Evolutionary conservation across 2,329 filamentous ascomycete species (phyloP).

Genomic region (Xylaria sp.): DNA sequence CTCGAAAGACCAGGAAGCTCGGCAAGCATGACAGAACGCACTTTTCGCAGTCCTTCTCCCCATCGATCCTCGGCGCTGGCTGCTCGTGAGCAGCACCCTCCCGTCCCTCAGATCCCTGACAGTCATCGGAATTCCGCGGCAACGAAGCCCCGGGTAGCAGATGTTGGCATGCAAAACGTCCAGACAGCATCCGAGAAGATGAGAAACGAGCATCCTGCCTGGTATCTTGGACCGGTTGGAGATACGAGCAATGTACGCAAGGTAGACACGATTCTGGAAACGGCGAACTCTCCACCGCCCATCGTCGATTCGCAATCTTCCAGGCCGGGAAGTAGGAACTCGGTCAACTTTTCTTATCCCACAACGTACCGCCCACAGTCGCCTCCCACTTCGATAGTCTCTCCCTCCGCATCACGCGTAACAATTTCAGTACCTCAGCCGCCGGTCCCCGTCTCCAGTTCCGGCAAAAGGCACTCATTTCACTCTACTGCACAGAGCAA

Average conservation of each 20-base stretch:
- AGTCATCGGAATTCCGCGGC: conserved; percentile 31
- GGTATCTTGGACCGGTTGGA: conserved; percentile 45
- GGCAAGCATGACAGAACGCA: conserved; percentile 81
- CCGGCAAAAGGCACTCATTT: conserved; percentile 23
- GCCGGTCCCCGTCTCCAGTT: conserved; percentile 19
- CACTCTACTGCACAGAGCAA: conserved; percentile 16
- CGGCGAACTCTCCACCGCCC: conserved; percentile 32
- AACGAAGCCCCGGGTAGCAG: conserved; percentile 38
- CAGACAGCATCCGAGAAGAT: conserved; percentile 50
- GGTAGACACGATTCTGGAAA: conserved; percentile 39
- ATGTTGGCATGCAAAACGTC: conserved; percentile 44
- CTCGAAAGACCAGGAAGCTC: conserved; percentile 64
- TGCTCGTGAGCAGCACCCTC: conserved; percentile 52
- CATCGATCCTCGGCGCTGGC: conserved; percentile 38
- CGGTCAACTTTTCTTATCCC: conserved; percentile 57
- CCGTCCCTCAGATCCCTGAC: conserved; percentile 66
- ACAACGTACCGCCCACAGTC: conserved; percentile 40
- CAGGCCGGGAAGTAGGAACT: conserved; percentile 44
- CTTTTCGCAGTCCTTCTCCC: conserved; percentile 74
- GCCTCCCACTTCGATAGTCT: conserved; percentile 33
- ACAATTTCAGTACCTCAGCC: conserved; percentile 16
- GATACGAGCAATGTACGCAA: conserved; percentile 42
- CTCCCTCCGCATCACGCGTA: conserved; percentile 18
- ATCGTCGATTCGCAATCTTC: conserved; percentile 31
- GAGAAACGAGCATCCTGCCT: conserved; percentile 40